Percentiles rank a stretch among this genome's conserved stretches.
phyloP scores from a whole-genome alignment of 2,329 filamentous ascomycete genomes.

The Calonectria ilicicola region DNA sequence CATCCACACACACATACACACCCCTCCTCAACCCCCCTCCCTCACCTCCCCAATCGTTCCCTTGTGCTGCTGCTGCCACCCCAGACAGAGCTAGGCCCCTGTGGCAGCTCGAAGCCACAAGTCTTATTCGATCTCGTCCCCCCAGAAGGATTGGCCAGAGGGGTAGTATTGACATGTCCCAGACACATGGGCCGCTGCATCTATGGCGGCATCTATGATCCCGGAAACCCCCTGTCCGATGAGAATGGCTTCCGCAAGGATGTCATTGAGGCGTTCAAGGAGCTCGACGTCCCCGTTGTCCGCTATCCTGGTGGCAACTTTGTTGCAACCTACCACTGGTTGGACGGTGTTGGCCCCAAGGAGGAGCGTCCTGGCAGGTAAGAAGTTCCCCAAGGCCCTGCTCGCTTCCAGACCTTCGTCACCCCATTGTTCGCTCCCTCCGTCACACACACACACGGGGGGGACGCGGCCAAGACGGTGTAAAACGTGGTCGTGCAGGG shows the following conservation, averaged over 20 bases:
- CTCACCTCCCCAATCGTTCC: not conserved
- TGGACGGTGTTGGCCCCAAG: constrained; percentile 81
- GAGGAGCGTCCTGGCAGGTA: constrained; percentile 70
- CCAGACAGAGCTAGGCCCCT: not conserved
- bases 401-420: not conserved
- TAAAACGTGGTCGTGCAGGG: not conserved
- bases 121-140: not conserved
- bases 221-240: constrained; percentile 78
- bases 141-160: constrained; percentile 1
- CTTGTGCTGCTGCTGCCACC: not conserved
- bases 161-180: constrained; percentile 22
- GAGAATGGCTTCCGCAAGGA: constrained; percentile 82
- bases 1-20: not conserved
- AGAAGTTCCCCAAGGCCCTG: constrained; percentile 13
- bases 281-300: constrained; percentile 81
- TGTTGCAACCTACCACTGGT: constrained; percentile 87
- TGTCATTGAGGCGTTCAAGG: constrained; percentile 79
- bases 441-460: not conserved
- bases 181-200: constrained; percentile 92
- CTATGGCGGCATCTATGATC: constrained; percentile 88
- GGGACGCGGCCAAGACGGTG: not conserved
- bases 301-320: constrained; percentile 89
- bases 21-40: not conserved
- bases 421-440: not conserved
- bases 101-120: not conserved